Evolutionary conservation across 768 basidiomycete species (phyloP), one percentile per base, ranked within the genome.

Genomic region (Termitomyces sp.): DNA sequence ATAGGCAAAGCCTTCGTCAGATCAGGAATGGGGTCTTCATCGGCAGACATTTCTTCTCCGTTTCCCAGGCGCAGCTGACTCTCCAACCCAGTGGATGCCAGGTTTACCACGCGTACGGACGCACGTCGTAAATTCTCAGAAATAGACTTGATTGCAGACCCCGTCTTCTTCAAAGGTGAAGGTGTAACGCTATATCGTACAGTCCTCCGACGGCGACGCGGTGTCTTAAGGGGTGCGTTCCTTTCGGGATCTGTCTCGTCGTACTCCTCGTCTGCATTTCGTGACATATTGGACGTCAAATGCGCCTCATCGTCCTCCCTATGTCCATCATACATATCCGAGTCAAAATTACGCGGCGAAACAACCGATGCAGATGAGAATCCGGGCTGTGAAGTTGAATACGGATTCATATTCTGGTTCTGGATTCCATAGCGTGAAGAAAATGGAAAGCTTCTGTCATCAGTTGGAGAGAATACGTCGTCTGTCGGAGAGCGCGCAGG

Each of bases 101-200:
- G 68, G 64, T 91, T 92, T 41, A 91, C 91, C n/a, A 94, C 90
- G 15, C 92, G 84, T 56, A 87, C 65, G 10, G 88, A 90, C 46
- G 85, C 84, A 20, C 86, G 76, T 12, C 80, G 76, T 6, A 91
- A 57, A 53, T 74, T 82, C 53, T 76, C 75, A 15, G 82, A 82
- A 27, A 88, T 77, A 27, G 76, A 72, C 61, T 79, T 81, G 45
- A 90, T 70, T 10, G 80, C 83, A 0, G 80, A 77, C 2, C 82
- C 80, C 2, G 86, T 83, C 59, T 76, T 82, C 56, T 81, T 81
- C 23, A 89, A 65, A 1, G 88, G 83, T 0, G 85, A 86, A 7
- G 82, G 73, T 0, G 79, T 67, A 0, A 73, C 57, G 57, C 74
- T 80, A 61, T 88, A 87, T 11, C 82, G 79, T 51, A 77, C 58